phyloP scores from a whole-genome alignment of 2,329 filamentous ascomycete genomes.

The Neodidymelliopsis sp. region DNA sequence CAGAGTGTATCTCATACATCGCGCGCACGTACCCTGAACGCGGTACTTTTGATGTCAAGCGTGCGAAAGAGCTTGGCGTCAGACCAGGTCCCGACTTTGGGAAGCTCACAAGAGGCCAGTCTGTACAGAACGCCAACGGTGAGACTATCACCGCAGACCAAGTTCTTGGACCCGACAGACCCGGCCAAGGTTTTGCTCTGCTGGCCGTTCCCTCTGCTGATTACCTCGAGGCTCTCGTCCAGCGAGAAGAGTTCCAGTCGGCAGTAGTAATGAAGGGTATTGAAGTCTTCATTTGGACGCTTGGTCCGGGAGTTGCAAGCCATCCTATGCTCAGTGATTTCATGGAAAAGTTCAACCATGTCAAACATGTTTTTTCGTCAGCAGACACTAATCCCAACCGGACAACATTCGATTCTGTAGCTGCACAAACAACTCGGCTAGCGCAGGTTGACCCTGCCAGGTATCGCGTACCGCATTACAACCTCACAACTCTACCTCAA shows the following conservation, averaged over 20 bases:
- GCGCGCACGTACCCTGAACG: conserved; percentile 77
- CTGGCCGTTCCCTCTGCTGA: conserved; percentile 76
- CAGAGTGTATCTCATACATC: conserved; percentile 83
- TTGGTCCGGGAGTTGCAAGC: conserved; percentile 71
- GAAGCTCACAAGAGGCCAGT: conserved; percentile 68
- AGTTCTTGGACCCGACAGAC: conserved; percentile 74
- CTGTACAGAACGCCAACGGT: conserved; percentile 70
- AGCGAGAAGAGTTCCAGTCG: conserved; percentile 75
- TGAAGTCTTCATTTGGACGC: conserved; percentile 78
- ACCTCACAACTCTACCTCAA: conserved; percentile 60
- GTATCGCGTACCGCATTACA: conserved; percentile 73
- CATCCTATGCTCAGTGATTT: conserved; percentile 73
- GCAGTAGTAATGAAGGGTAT: conserved; percentile 71
- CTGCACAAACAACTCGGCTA: conserved; percentile 72
- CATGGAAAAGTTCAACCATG: conserved; percentile 65
- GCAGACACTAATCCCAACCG: conserved; percentile 78
- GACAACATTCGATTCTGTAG: conserved; percentile 72
- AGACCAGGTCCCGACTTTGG: conserved; percentile 65
- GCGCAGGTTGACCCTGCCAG: conserved; percentile 75
- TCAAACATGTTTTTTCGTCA: conserved; percentile 81
- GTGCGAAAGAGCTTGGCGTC: conserved; percentile 72
- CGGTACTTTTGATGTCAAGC: conserved; percentile 77
- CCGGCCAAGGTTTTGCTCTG: conserved; percentile 78
- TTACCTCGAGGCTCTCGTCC: conserved; percentile 74
- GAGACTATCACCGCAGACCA: conserved; percentile 81